Evolutionary conservation across 2,329 filamentous ascomycete species (phyloP).

Genomic region (Trichoderma harzianum): DNA sequence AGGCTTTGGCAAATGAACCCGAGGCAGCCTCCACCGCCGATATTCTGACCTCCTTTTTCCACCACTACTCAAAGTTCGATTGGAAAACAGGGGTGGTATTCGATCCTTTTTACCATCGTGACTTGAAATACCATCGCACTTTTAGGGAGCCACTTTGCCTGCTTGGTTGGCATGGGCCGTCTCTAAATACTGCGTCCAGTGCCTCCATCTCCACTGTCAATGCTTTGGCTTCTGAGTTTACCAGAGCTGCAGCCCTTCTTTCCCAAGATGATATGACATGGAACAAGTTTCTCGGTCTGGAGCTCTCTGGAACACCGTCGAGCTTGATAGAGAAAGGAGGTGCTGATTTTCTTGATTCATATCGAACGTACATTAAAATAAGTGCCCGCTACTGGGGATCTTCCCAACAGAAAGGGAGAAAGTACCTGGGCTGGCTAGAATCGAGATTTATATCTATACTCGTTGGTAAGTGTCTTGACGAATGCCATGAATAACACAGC

Average conservation of each 20-base stretch:
- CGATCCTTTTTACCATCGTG: constrained; percentile 57
- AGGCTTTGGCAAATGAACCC: constrained; percentile 43
- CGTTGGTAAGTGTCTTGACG: constrained; percentile 44
- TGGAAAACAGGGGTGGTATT: constrained; percentile 54
- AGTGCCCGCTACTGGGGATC: constrained; percentile 64
- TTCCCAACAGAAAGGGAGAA: constrained; percentile 50
- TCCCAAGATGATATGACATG: constrained; percentile 38
- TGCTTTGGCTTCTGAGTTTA: constrained; percentile 50
- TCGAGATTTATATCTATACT: constrained; percentile 57
- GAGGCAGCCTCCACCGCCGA: constrained; percentile 44
- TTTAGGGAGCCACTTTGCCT: constrained; percentile 60
- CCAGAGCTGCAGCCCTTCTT: constrained; percentile 43
- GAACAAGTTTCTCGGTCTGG: constrained; percentile 37
- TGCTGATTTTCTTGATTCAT: constrained; percentile 48
- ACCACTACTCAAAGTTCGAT: constrained; percentile 58
- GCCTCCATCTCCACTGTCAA: constrained; percentile 52
- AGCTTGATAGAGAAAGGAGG: constrained; percentile 27
- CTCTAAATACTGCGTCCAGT: constrained; percentile 56
- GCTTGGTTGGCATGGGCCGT: constrained; percentile 59
- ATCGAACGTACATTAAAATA: constrained; percentile 57
- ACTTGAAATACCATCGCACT: constrained; percentile 51
- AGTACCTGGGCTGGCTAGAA: constrained; percentile 62
- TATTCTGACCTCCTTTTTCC: constrained; percentile 59
- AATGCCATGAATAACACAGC: background rate
- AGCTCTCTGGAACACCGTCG: background rate